phyloP scores from a whole-genome alignment of 2,329 filamentous ascomycete genomes.

The Madurella fahalii region DNA sequence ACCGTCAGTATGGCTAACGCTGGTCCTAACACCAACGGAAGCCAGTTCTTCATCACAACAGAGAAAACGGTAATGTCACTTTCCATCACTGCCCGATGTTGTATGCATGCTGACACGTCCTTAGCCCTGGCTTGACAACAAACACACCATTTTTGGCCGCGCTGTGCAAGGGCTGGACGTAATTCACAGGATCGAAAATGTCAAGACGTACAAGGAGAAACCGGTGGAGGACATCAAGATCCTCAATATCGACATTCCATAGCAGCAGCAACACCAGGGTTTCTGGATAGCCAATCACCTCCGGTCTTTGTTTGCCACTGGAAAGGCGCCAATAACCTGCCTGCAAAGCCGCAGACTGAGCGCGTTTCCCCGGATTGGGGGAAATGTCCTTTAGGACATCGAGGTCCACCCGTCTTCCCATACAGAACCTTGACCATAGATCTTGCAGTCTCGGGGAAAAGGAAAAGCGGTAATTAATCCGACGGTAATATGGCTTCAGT shows the following conservation, averaged over 20 bases:
- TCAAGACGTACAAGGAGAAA: conserved; percentile 82
- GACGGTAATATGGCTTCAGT: too few species aligned
- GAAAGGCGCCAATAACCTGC: too few species aligned
- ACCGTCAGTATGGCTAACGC: conserved; percentile 98
- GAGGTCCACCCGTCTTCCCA: too few species aligned
- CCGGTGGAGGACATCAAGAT: conserved; percentile 98
- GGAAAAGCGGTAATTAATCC: too few species aligned
- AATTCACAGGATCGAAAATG: conserved; percentile 92
- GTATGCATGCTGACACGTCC: conserved; percentile 26
- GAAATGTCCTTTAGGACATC: too few species aligned
- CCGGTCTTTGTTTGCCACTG: too few species aligned
- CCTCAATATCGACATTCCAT: conserved; percentile 65
- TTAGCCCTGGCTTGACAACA: conserved; percentile 86
- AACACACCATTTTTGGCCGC: conserved; percentile 93
- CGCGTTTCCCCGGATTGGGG: too few species aligned
- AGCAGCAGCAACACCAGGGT: background rate
- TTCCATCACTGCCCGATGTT: background rate
- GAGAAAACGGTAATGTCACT: conserved; percentile 71
- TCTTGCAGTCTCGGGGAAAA: too few species aligned
- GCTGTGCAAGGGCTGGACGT: conserved; percentile 90
- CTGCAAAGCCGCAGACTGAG: too few species aligned
- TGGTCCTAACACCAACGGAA: conserved; percentile 89
- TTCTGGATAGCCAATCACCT: too few species aligned
- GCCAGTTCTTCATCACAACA: conserved; percentile 97
- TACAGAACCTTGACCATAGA: too few species aligned